Base-by-base conservation (phyloP, 78 protist species). In the Dictyostelium purpureum region DNA sequence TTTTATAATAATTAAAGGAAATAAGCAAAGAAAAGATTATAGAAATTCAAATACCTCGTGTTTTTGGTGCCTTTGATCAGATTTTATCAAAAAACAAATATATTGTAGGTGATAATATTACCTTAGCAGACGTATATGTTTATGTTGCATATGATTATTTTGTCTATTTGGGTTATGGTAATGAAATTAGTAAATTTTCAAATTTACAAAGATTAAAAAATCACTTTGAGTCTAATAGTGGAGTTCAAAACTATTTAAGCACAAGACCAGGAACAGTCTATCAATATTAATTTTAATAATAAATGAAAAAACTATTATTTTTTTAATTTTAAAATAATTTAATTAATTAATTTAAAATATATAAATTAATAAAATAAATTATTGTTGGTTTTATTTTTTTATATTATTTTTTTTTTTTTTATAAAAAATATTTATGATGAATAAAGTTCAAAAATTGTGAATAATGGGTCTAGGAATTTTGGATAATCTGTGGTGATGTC, bases 381-480 rank as follows among this genome's bases (percentile, higher is more conserved):
- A n/a, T n/a, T n/a, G n/a, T n/a, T n/a, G n/a, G n/a, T n/a, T n/a
- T n/a, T n/a, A 47, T 59, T 59, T 59, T 31, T 31, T 1, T 16
- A 49, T 49, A 49, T 16, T 63, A 33, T 63, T 7, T 0, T 14
- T 26, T 28, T 73, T 45, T 16, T 71, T 26, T 1, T 71, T 71
- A 1, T 19, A 38, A n/a, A 24, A 6, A 6, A 43, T 43, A 45
- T 26, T 59, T 16, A 56, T 42, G 38, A 28, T 52, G 70, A 71
- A 85, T 85, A 85, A 71, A 43, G 57, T 45, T 85, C 92, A 47
- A 85, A 85, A 47, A 85, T 85, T 14, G 67, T 12, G 5, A 85
- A 19, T 2, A 85, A 24, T 31, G 66, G 69, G n/a, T 85, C 92
- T 28, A 85, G n/a, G 24, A 73, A 59, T n/a, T 56, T 47, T 74